Evolutionary conservation across 2,329 filamentous ascomycete species (phyloP), one percentile per base, ranked within the genome.

Genomic region (Aspergillus pseudoviridinutans): DNA sequence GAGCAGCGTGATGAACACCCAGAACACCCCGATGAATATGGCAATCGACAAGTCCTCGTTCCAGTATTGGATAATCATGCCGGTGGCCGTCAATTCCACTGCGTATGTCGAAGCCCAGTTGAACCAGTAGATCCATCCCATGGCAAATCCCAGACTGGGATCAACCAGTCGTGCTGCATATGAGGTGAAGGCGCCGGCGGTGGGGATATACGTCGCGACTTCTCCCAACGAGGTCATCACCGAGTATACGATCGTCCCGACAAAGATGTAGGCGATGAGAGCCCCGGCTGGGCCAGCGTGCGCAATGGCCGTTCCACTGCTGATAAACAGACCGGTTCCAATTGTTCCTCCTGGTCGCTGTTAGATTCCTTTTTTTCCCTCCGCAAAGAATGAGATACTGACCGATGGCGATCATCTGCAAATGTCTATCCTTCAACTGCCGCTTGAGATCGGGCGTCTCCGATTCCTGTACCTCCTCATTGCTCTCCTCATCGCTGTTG

Each of bases 41-140:
- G 81, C 88, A 56, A 90, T 83, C 68, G 78, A 86, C 58, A 90
- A 73, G 24, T 72, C 68, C 1, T 76, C 63, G 57, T 84, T 79
- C 89, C 88, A 91, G 74, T 87, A 91, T 71, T 90, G 85, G 59
- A 91, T 87, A 57, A 91, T 88, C 50, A 91, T 76, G 10, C 87
- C 87, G 1, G 87, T 84, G 0, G 87, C 86, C 0, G 84, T 87
- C 44, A 91, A 78, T 68, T 91, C 88, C 14, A 91, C 80, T 0
- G 87, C 87, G 62, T 84, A 89, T 0, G 88, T 90, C 55, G 87
- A 84, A n/a, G 85, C 80, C 87, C 87, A 92, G 50, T 83, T 86
- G 66, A 91, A 91, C 86, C 87, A 92, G 74, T 92, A 92, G 55
- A 90, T 85, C 89, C 89, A 92, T 17, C 89, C 89, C 80, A 91